Evolutionary conservation across 257 asterid species (phyloP).

Genomic region (Solanum arcanum): DNA sequence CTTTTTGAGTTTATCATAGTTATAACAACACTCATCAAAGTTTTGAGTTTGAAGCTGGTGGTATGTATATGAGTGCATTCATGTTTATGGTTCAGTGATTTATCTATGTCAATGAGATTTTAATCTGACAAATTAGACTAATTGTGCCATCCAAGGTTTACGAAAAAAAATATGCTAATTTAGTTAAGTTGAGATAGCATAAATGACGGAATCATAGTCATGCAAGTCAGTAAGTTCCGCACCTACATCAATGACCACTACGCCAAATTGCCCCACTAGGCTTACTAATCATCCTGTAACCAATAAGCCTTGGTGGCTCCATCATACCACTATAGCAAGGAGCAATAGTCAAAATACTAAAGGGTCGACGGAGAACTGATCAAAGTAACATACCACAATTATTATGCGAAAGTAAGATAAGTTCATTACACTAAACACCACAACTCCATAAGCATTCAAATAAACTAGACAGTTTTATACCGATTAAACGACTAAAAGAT

Average conservation of each 20-base stretch:
- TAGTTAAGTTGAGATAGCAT: neutral
- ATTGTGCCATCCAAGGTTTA: neutral
- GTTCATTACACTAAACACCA: conserved; percentile 18
- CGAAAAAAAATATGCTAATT: neutral
- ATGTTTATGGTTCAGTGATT: neutral
- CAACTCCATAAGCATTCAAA: conserved; percentile 20
- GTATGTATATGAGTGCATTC: neutral
- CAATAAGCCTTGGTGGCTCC: neutral
- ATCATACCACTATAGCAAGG: neutral
- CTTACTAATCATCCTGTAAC: neutral
- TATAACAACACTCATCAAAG: neutral
- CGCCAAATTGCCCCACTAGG: neutral
- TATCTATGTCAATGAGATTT: neutral
- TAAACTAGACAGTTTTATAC: conserved; percentile 22
- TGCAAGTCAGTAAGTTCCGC: neutral
- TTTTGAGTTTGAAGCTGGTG: neutral
- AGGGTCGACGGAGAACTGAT: neutral
- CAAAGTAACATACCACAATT: neutral
- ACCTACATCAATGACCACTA: neutral
- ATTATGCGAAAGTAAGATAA: neutral
- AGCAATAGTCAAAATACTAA: neutral
- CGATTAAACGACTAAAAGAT: neutral
- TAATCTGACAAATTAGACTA: neutral
- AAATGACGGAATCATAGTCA: neutral
- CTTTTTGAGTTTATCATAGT: neutral